Evolutionary conservation across 331 rosid genomes (phyloP), one percentile per base, ranked within the genome.

Genomic region (Quercus lobata): DNA sequence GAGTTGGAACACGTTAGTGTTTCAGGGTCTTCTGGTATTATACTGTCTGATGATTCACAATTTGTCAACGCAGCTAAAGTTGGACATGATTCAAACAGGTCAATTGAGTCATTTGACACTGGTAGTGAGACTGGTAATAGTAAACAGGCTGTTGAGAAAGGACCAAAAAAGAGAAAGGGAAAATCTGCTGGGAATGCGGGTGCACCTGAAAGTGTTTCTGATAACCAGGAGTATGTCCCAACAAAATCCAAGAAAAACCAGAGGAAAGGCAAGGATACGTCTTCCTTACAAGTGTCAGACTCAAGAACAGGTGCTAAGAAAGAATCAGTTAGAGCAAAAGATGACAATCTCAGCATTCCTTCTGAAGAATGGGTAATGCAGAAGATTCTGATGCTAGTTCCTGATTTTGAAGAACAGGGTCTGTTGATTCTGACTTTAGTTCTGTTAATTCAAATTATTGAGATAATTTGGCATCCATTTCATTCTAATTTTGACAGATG

Each of bases 341-440:
- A 91, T 82, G 96, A 88, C 37, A 87, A 85, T 84, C 83, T 76
- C 76, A 84, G 76, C 68, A 75, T 79, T 79, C 99, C 99, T 75
- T 90, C 98, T 22, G 97, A 93, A 89, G 97, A 92, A 75, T 96
- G 98, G 99, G 82, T 96, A 75, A 87, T 88, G 85, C 92, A 90
- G 85, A 96, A 92, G 91, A 88, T 96, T 83, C 57, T 79, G 66
- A 74, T 41, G 71, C 86, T 91, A 77, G 79, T 89, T 76, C 90
- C 98, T 78, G 98, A 96, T 82, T 88, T 96, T 75, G 94, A 85
- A 85, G 99, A 96, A 79, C 97, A 93, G 87, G 96, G 99, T 96
- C 74, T 41, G 86, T 65, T 77, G 78, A 34, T 69, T 88, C 65
- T 83, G 62, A 76, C 80, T 78, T 78, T 69, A 54, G 76, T 61